Base-by-base conservation (phyloP, 805 yeast species). In the Metschnikowia arizonensis region DNA sequence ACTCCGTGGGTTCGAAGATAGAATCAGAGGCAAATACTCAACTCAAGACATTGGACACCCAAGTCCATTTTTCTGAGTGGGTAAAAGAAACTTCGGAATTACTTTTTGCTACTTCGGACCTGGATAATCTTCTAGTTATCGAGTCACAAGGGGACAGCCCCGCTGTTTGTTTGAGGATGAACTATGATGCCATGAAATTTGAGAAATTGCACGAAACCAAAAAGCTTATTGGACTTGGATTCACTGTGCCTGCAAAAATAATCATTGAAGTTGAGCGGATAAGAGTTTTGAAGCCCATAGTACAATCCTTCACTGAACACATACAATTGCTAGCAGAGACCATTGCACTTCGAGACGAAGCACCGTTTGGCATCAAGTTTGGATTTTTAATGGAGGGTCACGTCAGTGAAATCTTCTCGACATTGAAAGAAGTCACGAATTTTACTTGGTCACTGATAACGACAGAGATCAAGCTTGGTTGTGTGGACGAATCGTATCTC, bases 1-100 rank as follows among this genome's bases (percentile, higher is more conserved):
- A 63, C 49, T 62, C 74, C 2, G 35, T 59, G 11, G 97, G 96
- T 0, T 75, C 73, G 42, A 77, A 74, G 49, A 75, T 91, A 1
- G 66, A 74, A 9, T 60, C 67, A 1, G 86, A 79, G 48, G 70
- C 78, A 19, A 53, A 59, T 2, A 61, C 66, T 0, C 67, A 85
- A 39, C 55, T 68, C n/a, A 62, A 67, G 19, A 76, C 73, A 39
- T 61, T 81, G 9, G 68, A 82, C 40, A 57, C 79, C 0, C 62
- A 71, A 23, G 48, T 44, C 0, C 52, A 76, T 0, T 75, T 73
- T 41, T 61, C 68, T 0, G 56, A 59, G 1, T 88, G 95, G 93
- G 40, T 77, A 8, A 38, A 46, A 0, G 42, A 49, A 1, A 55
- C 54, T 8, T 31, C 26, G 1, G 37, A 47, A n/a, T n/a, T 39